A percentile compares a stretch with the other conserved stretches of the same genome.
Conservation (phyloP, 1,284 basidiomycete species). For the Ceraceosorus bombacis region DNA sequence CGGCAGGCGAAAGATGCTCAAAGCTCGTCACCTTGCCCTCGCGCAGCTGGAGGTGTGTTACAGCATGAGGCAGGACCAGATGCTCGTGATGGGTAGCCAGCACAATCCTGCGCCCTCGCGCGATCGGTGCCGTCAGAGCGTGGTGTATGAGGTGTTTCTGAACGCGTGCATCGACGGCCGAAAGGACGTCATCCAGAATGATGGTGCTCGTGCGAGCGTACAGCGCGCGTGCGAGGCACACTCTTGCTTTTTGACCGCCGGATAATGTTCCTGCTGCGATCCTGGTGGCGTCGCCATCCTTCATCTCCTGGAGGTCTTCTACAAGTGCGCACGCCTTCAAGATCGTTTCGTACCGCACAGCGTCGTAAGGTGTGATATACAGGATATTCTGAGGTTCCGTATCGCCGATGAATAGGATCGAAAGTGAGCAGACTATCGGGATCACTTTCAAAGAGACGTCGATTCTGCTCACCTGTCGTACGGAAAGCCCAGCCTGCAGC, state of each 20-base stretch:
- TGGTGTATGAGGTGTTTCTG: slow-evolving; percentile 53
- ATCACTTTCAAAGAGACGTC: too few relatives aligned
- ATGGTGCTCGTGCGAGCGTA: slow-evolving; percentile 33
- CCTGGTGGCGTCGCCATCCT: slow-evolving; percentile 33
- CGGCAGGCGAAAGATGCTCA: background rate
- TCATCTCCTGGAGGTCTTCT: slow-evolving; percentile 28
- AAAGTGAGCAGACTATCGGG: too few relatives aligned
- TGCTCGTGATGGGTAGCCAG: slow-evolving; percentile 61
- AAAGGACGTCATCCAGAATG: slow-evolving; percentile 43
- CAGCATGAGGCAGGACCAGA: slow-evolving; percentile 20
- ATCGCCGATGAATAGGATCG: too few relatives aligned
- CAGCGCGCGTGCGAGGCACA: slow-evolving; percentile 36
- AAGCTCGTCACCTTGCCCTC: slow-evolving; percentile 3
- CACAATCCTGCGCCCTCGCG: slow-evolving; percentile 60
- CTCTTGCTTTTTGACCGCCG: slow-evolving; percentile 38
- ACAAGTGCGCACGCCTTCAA: slow-evolving; percentile 31
- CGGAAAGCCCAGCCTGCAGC: slow-evolving; percentile 26
- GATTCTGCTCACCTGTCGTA: slow-evolving; percentile 15
- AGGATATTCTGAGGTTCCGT: slow-evolving; percentile 23
- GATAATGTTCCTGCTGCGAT: slow-evolving; percentile 25
- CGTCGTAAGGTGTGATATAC: slow-evolving; percentile 26
- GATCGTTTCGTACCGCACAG: slow-evolving; percentile 26
- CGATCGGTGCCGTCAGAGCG: slow-evolving; percentile 24
- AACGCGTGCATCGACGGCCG: slow-evolving; percentile 57
- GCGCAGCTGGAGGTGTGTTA: slow-evolving; percentile 33